Percentiles rank a stretch among this genome's conserved stretches.
These are phyloP conservation scores for Aspergillus indologenus DNA, from an alignment of 495 filamentous ascomycete genomes.

Conservation along the genomic window DNA sequence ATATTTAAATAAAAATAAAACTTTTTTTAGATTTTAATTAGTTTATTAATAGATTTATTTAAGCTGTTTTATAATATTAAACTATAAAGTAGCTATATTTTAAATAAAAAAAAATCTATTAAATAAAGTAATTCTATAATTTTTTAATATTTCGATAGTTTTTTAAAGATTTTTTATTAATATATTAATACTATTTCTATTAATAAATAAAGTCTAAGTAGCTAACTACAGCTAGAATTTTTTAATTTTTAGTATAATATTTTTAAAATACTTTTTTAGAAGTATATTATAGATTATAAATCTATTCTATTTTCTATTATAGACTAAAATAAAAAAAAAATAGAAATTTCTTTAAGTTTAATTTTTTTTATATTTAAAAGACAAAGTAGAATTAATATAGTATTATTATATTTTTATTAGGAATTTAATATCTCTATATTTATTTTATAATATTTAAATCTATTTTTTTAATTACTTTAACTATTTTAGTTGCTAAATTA, in stretches of 20 bases:
- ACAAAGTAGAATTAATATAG: background rate
- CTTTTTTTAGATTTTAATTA: background rate
- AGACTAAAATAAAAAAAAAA: background rate
- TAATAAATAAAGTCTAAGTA: background rate
- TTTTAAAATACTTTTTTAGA: background rate
- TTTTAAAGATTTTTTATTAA: background rate
- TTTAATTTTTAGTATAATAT: background rate
- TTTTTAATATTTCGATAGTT: background rate
- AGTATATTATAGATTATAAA: conserved; percentile 1
- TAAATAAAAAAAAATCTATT: background rate
- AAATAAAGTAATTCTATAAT: background rate
- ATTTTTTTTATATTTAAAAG: background rate
- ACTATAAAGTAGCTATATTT: background rate
- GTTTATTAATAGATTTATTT: background rate
- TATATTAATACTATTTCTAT: background rate
- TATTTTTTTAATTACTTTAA: background rate
- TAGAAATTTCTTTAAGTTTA: background rate
- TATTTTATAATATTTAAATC: background rate
- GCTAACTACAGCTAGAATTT: background rate
- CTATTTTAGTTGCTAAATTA: background rate
- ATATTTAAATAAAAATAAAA: background rate
- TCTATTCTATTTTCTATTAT: background rate
- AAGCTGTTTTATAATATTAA: background rate
- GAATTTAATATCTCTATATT: background rate
- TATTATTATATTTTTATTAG: background rate